Conservation (phyloP, 495 filamentous ascomycete genomes). For the Xylaria flabelliformis region DNA sequence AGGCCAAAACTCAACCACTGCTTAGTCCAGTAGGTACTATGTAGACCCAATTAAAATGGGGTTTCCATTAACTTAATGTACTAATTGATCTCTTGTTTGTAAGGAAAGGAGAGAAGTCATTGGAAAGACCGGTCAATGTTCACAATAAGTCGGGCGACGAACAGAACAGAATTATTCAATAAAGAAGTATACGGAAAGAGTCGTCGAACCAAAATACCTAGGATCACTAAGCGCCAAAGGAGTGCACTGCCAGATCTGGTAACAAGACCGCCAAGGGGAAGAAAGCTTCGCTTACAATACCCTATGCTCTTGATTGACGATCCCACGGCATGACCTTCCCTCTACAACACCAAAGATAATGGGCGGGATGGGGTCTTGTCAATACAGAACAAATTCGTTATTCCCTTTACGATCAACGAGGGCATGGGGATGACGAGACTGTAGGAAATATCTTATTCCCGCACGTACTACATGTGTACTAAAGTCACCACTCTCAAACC, state of each 20-base stretch:
- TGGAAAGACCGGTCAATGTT: background rate
- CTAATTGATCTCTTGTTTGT: no score
- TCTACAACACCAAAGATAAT: background rate
- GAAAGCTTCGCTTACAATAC: background rate
- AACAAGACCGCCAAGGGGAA: background rate
- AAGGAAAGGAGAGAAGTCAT: background rate
- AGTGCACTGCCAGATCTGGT: background rate
- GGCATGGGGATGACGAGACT: background rate
- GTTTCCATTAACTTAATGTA: background rate
- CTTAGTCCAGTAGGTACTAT: background rate
- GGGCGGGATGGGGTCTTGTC: background rate
- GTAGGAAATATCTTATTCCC: background rate
- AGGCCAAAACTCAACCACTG: background rate
- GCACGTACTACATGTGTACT: background rate
- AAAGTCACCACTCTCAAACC: background rate
- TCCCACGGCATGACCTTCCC: background rate
- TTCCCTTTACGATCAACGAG: background rate
- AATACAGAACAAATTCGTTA: background rate
- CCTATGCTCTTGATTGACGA: background rate
- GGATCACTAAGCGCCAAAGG: conserved; percentile 4
- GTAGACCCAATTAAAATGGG: background rate
- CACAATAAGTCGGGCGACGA: background rate
- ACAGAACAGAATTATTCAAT: background rate
- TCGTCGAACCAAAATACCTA: background rate
- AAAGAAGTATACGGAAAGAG: background rate